Evolutionary conservation across 1,284 basidiomycete genomes (phyloP).

Genomic region (Cryptococcus neoformans): DNA sequence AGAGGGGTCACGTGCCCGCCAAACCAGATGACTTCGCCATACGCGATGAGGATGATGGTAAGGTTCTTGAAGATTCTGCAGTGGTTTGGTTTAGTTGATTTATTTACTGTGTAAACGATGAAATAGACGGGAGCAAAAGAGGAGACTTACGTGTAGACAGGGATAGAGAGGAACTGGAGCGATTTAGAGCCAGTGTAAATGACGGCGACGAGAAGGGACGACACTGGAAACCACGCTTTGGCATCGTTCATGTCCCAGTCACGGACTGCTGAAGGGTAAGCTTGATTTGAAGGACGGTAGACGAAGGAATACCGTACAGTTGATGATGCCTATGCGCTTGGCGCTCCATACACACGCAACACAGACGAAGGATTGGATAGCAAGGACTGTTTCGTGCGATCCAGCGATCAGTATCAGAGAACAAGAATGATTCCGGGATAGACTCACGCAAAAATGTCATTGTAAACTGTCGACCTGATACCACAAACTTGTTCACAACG

Average conservation of each 20-base stretch:
- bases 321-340: constrained; percentile 77
- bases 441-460: constrained; percentile 81
- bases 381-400: constrained; percentile 68
- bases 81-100: neutral
- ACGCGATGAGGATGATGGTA: constrained; percentile 97
- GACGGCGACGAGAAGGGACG: constrained; percentile 83
- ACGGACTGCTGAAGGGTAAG: constrained; percentile 55
- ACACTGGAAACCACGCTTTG: constrained; percentile 92
- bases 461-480: constrained; percentile 88
- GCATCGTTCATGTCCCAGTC: constrained; percentile 81
- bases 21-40: constrained; percentile 99
- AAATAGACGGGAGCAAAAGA: constrained; percentile 52
- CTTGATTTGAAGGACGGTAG: neutral
- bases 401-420: neutral
- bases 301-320: constrained; percentile 48
- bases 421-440: neutral
- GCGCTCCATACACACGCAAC: constrained; percentile 68
- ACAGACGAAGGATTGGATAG: constrained; percentile 88
- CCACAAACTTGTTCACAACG: constrained; percentile 95
- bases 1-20: constrained; percentile 83
- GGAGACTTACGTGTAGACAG: constrained; percentile 67
- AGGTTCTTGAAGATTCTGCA: constrained; percentile 91
- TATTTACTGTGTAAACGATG: constrained; percentile 66
- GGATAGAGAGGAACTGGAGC: constrained; percentile 89
- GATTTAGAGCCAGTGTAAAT: constrained; percentile 99